Evolutionary conservation across 164 flowering plant species (phyloP), one percentile per base, ranked within the genome.

Genomic region (Vitis vinifera): DNA sequence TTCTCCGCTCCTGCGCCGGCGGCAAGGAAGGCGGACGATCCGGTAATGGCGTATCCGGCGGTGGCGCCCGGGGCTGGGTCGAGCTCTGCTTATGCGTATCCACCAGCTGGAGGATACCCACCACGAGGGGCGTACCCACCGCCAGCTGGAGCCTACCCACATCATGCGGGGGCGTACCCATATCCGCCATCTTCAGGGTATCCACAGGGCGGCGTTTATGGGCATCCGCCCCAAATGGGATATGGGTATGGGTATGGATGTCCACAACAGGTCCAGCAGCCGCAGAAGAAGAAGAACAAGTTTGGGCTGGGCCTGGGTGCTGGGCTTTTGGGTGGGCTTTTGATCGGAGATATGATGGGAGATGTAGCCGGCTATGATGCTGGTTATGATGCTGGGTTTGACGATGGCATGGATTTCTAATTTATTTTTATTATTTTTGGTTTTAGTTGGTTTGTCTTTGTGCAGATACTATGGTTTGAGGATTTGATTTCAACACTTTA

Each of bases 281-380:
- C 71, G 37, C 71, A 71, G 69, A 69, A 62, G 65, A 64, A 55
- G 55, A 72, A 73, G 67, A 76, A 71, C 58, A 55, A 68, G 17
- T 13, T 78, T 44, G 85, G 77, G 27, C 8, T 78, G 68, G 83
- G 83, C 17, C 3, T 79, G 30, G 85, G 83, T 47, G 83, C 78
- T 0, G 85, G 81, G 55, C 53, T 79, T 74, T 37, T 76, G 17
- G 86, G 83, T 15, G 81, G 83, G 48, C 19, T 82, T 68, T 23
- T 82, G 76, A 52, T 79, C 8, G 79, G 81, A 10, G 83, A 77
- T 11, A 73, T 77, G 82, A 69, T 73, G 15, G 62, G 70, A 14
- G 85, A 79, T 52, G 65, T 65, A 62, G 70, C 17, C 47, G 69
- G 66, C 19, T 77, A 73, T 62, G 76, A 77, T 55, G 81, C 65